These are phyloP conservation scores for Phaeosphaeriaceae sp. DNA, from an alignment of 2,329 filamentous ascomycete genomes.

Conservation along the genomic window DNA sequence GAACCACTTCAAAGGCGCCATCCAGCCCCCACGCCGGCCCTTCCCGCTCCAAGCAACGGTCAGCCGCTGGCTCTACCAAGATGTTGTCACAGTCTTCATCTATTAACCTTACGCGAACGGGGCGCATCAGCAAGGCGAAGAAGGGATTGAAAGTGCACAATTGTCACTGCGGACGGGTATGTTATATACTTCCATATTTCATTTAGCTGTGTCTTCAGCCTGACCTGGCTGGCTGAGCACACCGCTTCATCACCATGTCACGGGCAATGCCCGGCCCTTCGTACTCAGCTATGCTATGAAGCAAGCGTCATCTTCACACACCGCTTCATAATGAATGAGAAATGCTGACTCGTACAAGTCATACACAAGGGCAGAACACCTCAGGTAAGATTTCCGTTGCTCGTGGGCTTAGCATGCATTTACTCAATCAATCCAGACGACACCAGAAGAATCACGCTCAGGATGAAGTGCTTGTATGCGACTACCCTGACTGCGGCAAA, in stretches of 20 bases:
- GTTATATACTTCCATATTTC: slow-evolving; percentile 19
- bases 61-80: slow-evolving; percentile 37
- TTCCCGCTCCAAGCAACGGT: slow-evolving; percentile 41
- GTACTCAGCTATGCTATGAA: neutral
- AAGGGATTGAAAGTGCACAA: slow-evolving; percentile 56
- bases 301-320: neutral
- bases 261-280: neutral
- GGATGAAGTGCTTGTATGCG: slow-evolving; percentile 50
- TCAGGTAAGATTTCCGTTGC: slow-evolving; percentile 42
- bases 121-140: slow-evolving; percentile 56
- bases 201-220: neutral
- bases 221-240: neutral
- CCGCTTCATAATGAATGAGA: neutral
- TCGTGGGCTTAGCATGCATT: neutral
- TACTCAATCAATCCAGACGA: slow-evolving; percentile 39
- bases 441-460: slow-evolving; percentile 57
- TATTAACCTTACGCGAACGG: slow-evolving; percentile 54
- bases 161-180: slow-evolving; percentile 57
- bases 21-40: slow-evolving; percentile 33
- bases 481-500: slow-evolving; percentile 50
- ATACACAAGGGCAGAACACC: slow-evolving; percentile 57
- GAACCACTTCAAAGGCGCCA: slow-evolving; percentile 27
- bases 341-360: slow-evolving; percentile 45
- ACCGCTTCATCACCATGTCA: neutral
- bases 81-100: slow-evolving; percentile 35